phyloP scores from a whole-genome alignment of 2,329 filamentous ascomycete species.

The Fusarium mexicanum region DNA sequence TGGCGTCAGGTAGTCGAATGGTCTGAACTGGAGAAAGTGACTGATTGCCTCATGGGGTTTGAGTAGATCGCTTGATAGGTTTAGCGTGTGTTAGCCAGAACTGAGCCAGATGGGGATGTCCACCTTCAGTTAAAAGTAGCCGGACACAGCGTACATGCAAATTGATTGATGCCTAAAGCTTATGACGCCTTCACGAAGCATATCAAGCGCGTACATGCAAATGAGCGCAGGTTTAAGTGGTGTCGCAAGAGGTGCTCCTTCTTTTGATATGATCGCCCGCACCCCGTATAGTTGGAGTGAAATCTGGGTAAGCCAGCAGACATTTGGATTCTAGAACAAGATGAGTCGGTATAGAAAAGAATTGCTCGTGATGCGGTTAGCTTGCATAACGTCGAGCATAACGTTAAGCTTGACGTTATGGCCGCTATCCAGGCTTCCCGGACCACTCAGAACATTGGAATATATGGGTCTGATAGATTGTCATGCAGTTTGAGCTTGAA shows the following conservation, averaged over 20 bases:
- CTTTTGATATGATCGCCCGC: background rate
- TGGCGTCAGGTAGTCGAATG: too few species aligned
- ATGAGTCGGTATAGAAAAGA: too few species aligned
- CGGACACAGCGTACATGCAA: background rate
- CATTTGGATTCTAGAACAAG: background rate
- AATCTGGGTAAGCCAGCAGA: background rate
- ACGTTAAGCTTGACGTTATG: background rate
- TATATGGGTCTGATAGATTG: background rate
- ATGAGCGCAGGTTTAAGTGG: background rate
- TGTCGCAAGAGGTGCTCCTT: background rate
- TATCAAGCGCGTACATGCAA: too few species aligned
- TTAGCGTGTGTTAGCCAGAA: rapidly evolving
- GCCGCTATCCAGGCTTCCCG: background rate
- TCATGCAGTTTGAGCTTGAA: background rate
- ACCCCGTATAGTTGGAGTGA: background rate
- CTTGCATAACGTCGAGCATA: background rate
- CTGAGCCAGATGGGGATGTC: rapidly evolving
- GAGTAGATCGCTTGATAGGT: background rate
- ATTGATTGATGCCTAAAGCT: too few species aligned
- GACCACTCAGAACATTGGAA: background rate
- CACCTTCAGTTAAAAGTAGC: background rate
- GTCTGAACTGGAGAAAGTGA: too few species aligned
- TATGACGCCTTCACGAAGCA: too few species aligned
- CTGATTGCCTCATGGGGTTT: background rate
- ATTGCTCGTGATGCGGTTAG: too few species aligned